A percentile compares a stretch with the other conserved stretches of the same genome.
These are phyloP conservation scores for Silene uniflora DNA, from an alignment of 148 eudicot species.

Conservation along the genomic window DNA sequence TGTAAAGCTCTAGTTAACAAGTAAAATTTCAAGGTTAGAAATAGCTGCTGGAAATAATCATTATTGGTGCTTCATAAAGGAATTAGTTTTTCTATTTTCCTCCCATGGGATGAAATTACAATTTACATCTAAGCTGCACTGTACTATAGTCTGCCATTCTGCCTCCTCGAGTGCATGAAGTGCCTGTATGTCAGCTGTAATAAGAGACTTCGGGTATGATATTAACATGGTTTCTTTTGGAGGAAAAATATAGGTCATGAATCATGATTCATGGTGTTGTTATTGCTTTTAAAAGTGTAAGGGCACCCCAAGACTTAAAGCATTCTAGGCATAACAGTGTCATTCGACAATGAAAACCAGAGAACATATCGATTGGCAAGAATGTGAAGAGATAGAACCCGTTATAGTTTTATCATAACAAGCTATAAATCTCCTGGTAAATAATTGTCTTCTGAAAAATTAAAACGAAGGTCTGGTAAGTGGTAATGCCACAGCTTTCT, in stretches of 20 bases:
- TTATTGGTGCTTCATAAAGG: neutral
- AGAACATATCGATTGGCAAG: neutral
- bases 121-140: neutral
- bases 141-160: neutral
- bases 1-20: neutral
- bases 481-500: neutral
- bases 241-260: too few relatives aligned
- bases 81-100: neutral
- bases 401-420: neutral
- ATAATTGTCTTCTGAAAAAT: neutral
- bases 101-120: neutral
- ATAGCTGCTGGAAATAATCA: neutral
- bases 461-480: neutral
- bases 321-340: neutral
- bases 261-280: too few relatives aligned
- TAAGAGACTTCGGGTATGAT: too few relatives aligned
- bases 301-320: neutral
- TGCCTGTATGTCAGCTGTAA: neutral
- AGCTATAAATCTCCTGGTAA: neutral
- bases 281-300: too few relatives aligned
- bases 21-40: neutral
- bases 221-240: too few relatives aligned
- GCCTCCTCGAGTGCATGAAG: neutral
- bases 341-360: neutral
- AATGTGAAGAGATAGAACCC: neutral